These are phyloP conservation scores for Penicillium capsulatum DNA, from an alignment of 2,329 filamentous ascomycete genomes.

Conservation along the genomic window DNA sequence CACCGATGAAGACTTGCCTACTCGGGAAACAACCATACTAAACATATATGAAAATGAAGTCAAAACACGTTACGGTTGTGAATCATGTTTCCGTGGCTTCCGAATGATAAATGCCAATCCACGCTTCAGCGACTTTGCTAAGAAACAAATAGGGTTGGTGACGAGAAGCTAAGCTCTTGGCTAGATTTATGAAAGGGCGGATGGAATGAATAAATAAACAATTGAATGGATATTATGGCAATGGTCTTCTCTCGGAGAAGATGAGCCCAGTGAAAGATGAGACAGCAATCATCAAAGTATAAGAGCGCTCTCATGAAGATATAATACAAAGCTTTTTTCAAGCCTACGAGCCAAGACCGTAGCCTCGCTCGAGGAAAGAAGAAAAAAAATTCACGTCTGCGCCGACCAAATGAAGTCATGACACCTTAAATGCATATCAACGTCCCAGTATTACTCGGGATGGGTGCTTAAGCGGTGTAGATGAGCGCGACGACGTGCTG, in stretches of 20 bases:
- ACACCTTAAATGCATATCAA: slow-evolving; percentile 12
- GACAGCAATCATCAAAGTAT: slow-evolving; percentile 1
- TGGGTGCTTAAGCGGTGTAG: slow-evolving; percentile 8
- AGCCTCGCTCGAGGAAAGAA: not conserved
- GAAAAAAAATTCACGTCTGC: slow-evolving; percentile 2
- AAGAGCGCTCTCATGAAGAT: slow-evolving; percentile 8
- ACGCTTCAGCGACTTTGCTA: too few relatives aligned
- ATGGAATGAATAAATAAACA: too few relatives aligned
- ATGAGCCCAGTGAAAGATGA: not conserved
- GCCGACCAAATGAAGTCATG: slow-evolving; percentile 7
- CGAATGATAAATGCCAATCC: too few relatives aligned
- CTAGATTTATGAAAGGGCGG: too few relatives aligned
- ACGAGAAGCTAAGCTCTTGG: too few relatives aligned
- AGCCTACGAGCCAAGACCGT: not conserved
- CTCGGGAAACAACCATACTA: not conserved
- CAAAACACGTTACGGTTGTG: too few relatives aligned
- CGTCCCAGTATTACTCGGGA: not conserved
- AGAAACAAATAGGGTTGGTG: too few relatives aligned
- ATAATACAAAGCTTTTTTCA: slow-evolving; percentile 14
- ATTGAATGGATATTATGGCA: too few relatives aligned
- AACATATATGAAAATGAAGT: slow-evolving; percentile 1
- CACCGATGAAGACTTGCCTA: not conserved
- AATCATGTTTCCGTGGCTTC: too few relatives aligned
- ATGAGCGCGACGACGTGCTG: slow-evolving; percentile 14
- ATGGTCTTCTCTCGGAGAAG: too few relatives aligned